Evolutionary conservation across 257 asterid species (phyloP).

Genomic region (Penstemon barbatus): DNA sequence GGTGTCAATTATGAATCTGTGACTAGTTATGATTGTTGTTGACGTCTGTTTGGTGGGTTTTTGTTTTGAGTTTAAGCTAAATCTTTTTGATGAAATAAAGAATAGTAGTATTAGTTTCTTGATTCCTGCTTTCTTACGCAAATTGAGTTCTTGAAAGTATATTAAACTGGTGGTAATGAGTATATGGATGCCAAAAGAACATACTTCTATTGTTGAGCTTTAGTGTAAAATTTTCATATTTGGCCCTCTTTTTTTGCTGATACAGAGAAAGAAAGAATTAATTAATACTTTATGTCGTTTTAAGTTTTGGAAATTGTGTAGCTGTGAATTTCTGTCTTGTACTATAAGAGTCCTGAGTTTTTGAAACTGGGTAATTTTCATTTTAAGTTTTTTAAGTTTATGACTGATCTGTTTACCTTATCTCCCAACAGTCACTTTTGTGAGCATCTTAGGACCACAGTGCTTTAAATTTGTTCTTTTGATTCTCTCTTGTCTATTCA

Average conservation of each 20-base stretch:
- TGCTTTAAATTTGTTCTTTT: slow-evolving; percentile 21
- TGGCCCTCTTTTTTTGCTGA: neutral
- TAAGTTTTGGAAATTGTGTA: slow-evolving; percentile 28
- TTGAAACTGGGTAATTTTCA: no score
- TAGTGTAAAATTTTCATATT: neutral
- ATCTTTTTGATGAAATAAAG: slow-evolving; percentile 22
- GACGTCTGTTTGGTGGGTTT: slow-evolving; percentile 31
- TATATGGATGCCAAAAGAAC: neutral
- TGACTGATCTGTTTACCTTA: slow-evolving; percentile 34
- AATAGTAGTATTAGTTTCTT: neutral
- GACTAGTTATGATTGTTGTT: slow-evolving; percentile 5
- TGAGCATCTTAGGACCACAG: slow-evolving; percentile 50
- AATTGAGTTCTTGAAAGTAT: slow-evolving; percentile 16
- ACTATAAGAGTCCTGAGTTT: slow-evolving; percentile 27
- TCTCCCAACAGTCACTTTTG: slow-evolving; percentile 36
- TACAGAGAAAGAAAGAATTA: neutral
- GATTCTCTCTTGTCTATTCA: slow-evolving; percentile 25
- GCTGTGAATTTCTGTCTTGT: slow-evolving; percentile 34
- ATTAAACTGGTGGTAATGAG: neutral
- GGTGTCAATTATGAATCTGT: slow-evolving; percentile 19
- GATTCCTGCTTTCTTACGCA: slow-evolving; percentile 33
- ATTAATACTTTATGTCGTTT: neutral
- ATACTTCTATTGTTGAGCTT: neutral
- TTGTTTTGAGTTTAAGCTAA: slow-evolving; percentile 28
- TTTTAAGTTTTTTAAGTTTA: no score